Evolutionary conservation across 805 yeast species (phyloP).

Genomic region (Wickerhamomyces xylosicus): DNA sequence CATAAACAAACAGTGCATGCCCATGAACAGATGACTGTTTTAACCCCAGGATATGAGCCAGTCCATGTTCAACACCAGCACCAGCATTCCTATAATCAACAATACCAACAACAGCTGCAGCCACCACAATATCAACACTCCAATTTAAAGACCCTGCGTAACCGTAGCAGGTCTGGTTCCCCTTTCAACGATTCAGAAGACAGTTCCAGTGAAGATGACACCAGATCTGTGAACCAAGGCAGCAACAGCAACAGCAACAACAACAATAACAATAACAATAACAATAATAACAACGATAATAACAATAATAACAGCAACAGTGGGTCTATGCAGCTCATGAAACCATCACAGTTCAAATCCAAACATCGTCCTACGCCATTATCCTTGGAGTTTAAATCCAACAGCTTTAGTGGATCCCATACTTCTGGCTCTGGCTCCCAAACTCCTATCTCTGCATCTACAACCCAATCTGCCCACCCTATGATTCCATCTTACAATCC

Average conservation of each 20-base stretch:
- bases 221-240: not conserved
- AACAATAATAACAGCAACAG: slow-evolving; percentile 8
- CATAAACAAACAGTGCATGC: slow-evolving; percentile 83
- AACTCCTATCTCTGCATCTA: slow-evolving; percentile 14
- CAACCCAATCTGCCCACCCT: slow-evolving; percentile 3
- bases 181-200: not conserved
- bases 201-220: not conserved
- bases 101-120: slow-evolving; percentile 1
- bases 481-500: too few relatives aligned
- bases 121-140: not conserved
- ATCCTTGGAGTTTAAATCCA: slow-evolving; percentile 5
- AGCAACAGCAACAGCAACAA: slow-evolving; percentile 1
- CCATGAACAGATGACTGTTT: slow-evolving; percentile 10
- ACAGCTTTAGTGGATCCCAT: slow-evolving; percentile 13
- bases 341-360: slow-evolving; percentile 17
- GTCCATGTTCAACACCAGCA: slow-evolving; percentile 2
- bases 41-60: too few relatives aligned
- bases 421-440: slow-evolving; percentile 11
- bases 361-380: slow-evolving; percentile 20
- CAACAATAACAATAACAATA: slow-evolving; percentile 8
- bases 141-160: not conserved
- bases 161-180: not conserved
- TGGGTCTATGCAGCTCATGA: slow-evolving; percentile 9
- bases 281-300: slow-evolving; percentile 2
- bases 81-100: slow-evolving; percentile 1